phyloP scores from a whole-genome alignment of 306 rosid genomes.

The Prosopis cineraria region DNA sequence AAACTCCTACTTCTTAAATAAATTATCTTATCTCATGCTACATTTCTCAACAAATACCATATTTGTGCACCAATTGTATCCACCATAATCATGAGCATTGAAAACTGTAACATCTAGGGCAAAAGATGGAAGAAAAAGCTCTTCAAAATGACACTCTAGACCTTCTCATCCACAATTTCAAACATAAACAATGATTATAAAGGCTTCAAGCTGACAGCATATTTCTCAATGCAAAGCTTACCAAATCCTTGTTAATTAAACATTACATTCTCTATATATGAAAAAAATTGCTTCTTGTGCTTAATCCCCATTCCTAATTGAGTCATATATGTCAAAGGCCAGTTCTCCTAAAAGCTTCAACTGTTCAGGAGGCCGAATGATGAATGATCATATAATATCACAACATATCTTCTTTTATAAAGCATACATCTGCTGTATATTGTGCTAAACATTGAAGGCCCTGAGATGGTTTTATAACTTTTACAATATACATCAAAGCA shows the following conservation, averaged over 20 bases:
- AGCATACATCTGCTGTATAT: neutral
- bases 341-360: neutral
- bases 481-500: neutral
- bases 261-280: neutral
- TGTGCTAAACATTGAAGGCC: neutral
- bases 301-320: neutral
- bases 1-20: neutral
- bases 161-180: conserved; percentile 15
- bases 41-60: too few relatives aligned
- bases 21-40: neutral
- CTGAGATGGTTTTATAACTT: neutral
- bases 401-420: too few relatives aligned
- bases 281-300: neutral
- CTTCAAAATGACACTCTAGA: neutral
- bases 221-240: conserved; percentile 17
- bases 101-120: neutral
- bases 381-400: too few relatives aligned
- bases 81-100: too few relatives aligned
- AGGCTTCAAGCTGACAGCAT: conserved; percentile 10
- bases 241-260: conserved; percentile 2
- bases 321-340: neutral
- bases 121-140: neutral
- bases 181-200: conserved; percentile 13
- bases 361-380: neutral
- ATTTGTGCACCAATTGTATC: neutral